Evolutionary conservation across 2,329 filamentous ascomycete genomes (phyloP), one percentile per base, ranked within the genome.

Genomic region (Colletotrichum euphorbiae): DNA sequence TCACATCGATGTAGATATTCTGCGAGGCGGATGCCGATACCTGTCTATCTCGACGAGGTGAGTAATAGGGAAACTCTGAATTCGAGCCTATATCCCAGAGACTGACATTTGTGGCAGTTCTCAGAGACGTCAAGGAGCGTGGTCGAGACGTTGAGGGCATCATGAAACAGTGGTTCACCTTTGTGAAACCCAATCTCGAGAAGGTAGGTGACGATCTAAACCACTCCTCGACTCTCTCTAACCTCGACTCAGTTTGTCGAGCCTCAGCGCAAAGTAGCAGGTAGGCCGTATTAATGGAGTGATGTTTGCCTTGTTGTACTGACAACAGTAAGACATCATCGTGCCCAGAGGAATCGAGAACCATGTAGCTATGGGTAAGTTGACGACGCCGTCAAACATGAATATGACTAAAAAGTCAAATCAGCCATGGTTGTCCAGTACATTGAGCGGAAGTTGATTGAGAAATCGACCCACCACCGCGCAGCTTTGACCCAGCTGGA

Each of bases 141-240:
- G 95, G 93, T 3, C 88, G 96, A 76, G 95, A 97, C 75, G 92
- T 98, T 64, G 92, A 98, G 76, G 96, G 96, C 45, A 95, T 94
- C 75, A 94, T 99, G 78, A 98, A 98, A 80, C 96, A 99, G 78
- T 99, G 96, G 96, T 98, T 98, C 77, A 83, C 83, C 11, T 99
- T 92, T 77, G 96, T 99, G 48, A 99, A 99, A 80, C 96, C 96
- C 3, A 98, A 98, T 75, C 98, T 97, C 74, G 92, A 95, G 78
- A 93, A 91, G 80, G 86, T 85, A 75, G 19, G 62, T 74, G 19
- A 38, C 11, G 11, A 38, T 21, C 40, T 54, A 33, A n/a, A 13
- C 9, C 13, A 12, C 33, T 21, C 15, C 12, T 36, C n/a, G 13
- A n/a, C 7, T 36, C 21, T 24, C 17, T n/a, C 48, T 58, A 56